phyloP scores from a whole-genome alignment of 495 filamentous ascomycete species.

The Coniosporium apollinis region DNA sequence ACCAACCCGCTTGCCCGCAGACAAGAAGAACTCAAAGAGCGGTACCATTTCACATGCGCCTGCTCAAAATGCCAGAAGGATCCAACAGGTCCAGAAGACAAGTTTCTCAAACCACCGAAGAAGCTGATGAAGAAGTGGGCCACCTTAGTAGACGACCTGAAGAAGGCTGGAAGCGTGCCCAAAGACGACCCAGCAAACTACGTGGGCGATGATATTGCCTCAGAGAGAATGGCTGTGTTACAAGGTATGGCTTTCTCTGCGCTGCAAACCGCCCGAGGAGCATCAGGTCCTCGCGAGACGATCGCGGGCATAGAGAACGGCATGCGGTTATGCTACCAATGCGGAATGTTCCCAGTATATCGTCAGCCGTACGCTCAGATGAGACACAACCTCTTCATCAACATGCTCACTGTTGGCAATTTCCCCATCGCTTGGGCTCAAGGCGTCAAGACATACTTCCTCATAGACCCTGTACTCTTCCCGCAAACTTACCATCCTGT shows the following conservation, averaged over 20 bases:
- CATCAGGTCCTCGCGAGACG: slow-evolving; percentile 4
- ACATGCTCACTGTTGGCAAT: slow-evolving; percentile 6
- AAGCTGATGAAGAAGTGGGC: slow-evolving; percentile 5
- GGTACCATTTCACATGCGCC: slow-evolving; percentile 49
- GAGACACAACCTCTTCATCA: slow-evolving; percentile 17
- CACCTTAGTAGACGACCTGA: slow-evolving; percentile 2
- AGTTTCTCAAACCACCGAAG: slow-evolving; percentile 7
- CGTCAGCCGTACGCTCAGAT: slow-evolving; percentile 17
- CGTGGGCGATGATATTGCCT: slow-evolving; percentile 7
- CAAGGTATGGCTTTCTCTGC: slow-evolving; percentile 9
- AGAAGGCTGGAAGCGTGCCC: neutral
- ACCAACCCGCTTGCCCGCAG: slow-evolving; percentile 33
- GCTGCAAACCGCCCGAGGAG: slow-evolving; percentile 3
- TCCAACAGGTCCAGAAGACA: slow-evolving; percentile 13
- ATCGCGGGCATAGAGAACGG: slow-evolving; percentile 7
- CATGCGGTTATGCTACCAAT: slow-evolving; percentile 7
- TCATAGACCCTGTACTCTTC: slow-evolving; percentile 19
- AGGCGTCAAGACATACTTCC: slow-evolving; percentile 13
- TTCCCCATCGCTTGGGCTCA: slow-evolving; percentile 9
- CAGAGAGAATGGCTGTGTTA: slow-evolving; percentile 8
- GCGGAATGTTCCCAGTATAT: slow-evolving; percentile 10
- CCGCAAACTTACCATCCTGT: slow-evolving; percentile 19
- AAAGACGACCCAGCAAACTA: slow-evolving; percentile 7
- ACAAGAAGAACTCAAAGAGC: slow-evolving; percentile 33
- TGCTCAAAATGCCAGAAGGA: slow-evolving; percentile 37